Evolutionary conservation across 192 early-diverging fungal species (phyloP).

Genomic region (Coemansia sp.): DNA sequence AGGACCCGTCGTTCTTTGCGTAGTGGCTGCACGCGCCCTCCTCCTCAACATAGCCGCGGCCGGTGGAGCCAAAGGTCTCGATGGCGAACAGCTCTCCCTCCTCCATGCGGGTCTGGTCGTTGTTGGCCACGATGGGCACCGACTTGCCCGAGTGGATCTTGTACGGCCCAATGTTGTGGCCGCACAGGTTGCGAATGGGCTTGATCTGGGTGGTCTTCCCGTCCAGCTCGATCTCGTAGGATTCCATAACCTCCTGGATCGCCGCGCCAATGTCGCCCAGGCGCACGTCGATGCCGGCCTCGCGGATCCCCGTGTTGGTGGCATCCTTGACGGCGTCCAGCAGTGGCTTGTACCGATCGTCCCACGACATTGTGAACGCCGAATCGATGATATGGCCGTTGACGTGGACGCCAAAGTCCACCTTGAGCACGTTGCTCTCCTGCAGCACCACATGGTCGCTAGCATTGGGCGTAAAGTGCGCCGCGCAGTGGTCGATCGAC

Average conservation of each 20-base stretch:
- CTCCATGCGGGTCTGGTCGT: conserved; percentile 92
- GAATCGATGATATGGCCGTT: conserved; percentile 92
- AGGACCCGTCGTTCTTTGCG: conserved; percentile 53
- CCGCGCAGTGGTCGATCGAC: conserved; percentile 91
- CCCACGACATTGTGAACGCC: conserved; percentile 89
- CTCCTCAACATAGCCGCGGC: conserved; percentile 81
- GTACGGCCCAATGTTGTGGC: conserved; percentile 90
- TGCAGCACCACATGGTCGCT: conserved; percentile 86
- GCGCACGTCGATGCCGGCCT: conserved; percentile 96
- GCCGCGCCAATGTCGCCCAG: conserved; percentile 92
- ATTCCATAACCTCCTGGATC: conserved; percentile 97
- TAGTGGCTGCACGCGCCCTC: conserved; percentile 93
- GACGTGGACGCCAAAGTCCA: conserved; percentile 94
- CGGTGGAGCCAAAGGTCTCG: conserved; percentile 97
- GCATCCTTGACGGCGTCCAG: conserved; percentile 88
- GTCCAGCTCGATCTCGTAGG: conserved; percentile 91
- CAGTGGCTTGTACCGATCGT: conserved; percentile 82
- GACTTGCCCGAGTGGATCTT: conserved; percentile 91
- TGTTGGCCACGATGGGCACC: conserved; percentile 87
- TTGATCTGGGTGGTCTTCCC: conserved; percentile 89
- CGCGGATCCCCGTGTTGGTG: conserved; percentile 90
- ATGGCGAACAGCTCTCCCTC: conserved; percentile 93
- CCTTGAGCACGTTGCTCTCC: conserved; percentile 91
- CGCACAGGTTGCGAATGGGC: conserved; percentile 92
- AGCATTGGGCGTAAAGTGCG: conserved; percentile 97